Percentiles rank a stretch among this genome's conserved stretches.
Evolutionary conservation across 2,329 filamentous ascomycete species (phyloP).

Genomic region (Metarhizium anisopliae): DNA sequence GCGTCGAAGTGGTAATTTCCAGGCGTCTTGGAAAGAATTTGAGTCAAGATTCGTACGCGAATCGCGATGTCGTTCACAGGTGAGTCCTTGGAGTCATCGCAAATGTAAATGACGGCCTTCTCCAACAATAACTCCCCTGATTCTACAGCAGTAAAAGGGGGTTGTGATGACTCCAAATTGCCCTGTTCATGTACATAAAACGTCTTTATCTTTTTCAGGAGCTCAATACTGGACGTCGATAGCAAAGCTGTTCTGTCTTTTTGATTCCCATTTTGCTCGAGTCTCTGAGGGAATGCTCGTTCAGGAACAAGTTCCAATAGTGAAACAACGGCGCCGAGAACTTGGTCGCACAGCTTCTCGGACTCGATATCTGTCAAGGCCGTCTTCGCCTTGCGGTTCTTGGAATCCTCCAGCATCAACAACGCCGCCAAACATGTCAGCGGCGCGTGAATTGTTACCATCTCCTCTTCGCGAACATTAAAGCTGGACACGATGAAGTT

Average conservation of each 20-base stretch:
- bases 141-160: slow-evolving; percentile 48
- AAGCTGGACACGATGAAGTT: slow-evolving; percentile 80
- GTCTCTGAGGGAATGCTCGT: slow-evolving; percentile 41
- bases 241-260: slow-evolving; percentile 2
- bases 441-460: slow-evolving; percentile 80
- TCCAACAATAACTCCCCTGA: slow-evolving; percentile 55
- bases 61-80: slow-evolving; percentile 41
- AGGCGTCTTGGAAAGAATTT: slow-evolving; percentile 46
- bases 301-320: slow-evolving; percentile 58
- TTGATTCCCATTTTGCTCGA: slow-evolving; percentile 9
- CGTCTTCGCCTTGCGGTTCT: slow-evolving; percentile 23
- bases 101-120: slow-evolving; percentile 46
- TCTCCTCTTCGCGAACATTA: slow-evolving; percentile 92
- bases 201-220: slow-evolving; percentile 50
- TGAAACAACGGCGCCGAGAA: slow-evolving; percentile 41
- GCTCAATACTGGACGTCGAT: slow-evolving; percentile 29
- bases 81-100: slow-evolving; percentile 33
- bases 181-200: slow-evolving; percentile 67
- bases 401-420: slow-evolving; percentile 53
- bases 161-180: slow-evolving; percentile 51
- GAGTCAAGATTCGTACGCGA: slow-evolving; percentile 50
- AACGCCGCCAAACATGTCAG: slow-evolving; percentile 50
- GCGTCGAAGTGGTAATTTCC: slow-evolving; percentile 33
- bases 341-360: slow-evolving; percentile 21
- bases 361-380: slow-evolving; percentile 24